Percentiles rank a stretch among this genome's conserved stretches.
phyloP scores from a whole-genome alignment of 2,329 filamentous ascomycete species.

The Pseudocercospora eumusae region DNA sequence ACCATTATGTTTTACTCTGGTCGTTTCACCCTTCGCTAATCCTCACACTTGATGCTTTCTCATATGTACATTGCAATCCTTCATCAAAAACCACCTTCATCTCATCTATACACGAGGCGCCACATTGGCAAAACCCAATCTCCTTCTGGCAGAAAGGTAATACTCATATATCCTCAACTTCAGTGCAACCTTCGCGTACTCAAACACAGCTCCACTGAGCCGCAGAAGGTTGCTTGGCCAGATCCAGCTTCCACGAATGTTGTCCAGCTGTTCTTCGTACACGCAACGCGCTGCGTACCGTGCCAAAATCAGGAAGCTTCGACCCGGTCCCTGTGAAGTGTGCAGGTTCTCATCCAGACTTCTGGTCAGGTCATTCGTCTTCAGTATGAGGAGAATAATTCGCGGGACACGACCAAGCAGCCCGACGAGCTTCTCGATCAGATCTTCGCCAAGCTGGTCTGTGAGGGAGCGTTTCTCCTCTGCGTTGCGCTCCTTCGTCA shows the following conservation, averaged over 20 bases:
- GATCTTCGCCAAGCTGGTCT: constrained; percentile 72
- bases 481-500: constrained; percentile 62
- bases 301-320: constrained; percentile 65
- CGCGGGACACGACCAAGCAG: constrained; percentile 85
- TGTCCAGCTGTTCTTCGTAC: constrained; percentile 62
- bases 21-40: background rate
- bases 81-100: background rate
- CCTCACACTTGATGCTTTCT: background rate
- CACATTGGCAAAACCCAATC: constrained; percentile 23
- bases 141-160: constrained; percentile 52
- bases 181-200: constrained; percentile 58
- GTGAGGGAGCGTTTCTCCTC: constrained; percentile 87
- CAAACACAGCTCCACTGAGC: constrained; percentile 55
- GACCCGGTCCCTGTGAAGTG: constrained; percentile 64
- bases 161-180: constrained; percentile 62
- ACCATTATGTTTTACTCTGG: no score
- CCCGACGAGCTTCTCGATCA: constrained; percentile 84
- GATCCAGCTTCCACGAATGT: constrained; percentile 52
- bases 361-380: constrained; percentile 95
- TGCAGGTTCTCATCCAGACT: constrained; percentile 89
- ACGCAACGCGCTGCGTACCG: constrained; percentile 64
- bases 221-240: constrained; percentile 55
- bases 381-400: constrained; percentile 91
- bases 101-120: constrained; percentile 9
- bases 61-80: background rate